Percentiles rank a stretch among this genome's conserved stretches.
Conservation (phyloP, 768 basidiomycete species). For the Tricholoma furcatifolium region DNA sequence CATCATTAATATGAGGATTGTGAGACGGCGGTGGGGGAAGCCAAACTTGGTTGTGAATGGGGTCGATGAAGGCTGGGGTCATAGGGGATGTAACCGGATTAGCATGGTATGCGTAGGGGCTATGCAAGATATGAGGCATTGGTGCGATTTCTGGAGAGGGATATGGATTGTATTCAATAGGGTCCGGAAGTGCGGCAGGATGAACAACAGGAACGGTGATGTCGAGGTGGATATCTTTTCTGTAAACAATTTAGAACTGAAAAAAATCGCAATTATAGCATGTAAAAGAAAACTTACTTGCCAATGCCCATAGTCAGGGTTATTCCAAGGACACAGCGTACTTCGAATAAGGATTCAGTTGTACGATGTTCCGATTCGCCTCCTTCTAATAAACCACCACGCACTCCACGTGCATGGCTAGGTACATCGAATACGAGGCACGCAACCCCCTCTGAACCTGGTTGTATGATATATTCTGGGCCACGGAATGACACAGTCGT, state of each 20-base stretch:
- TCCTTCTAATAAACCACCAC: constrained; percentile 61
- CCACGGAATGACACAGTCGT: constrained; percentile 71
- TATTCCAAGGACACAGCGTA: constrained; percentile 60
- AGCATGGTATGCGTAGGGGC: constrained; percentile 34
- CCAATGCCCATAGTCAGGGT: constrained; percentile 70
- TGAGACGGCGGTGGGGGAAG: constrained; percentile 37
- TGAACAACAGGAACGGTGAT: constrained; percentile 67
- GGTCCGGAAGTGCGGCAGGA: constrained; percentile 46
- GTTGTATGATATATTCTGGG: constrained; percentile 70
- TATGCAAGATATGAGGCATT: constrained; percentile 22
- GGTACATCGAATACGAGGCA: constrained; percentile 83
- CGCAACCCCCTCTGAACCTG: constrained; percentile 76
- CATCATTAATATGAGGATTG: constrained; percentile 29
- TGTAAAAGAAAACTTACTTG: constrained; percentile 42
- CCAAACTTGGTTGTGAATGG: constrained; percentile 46
- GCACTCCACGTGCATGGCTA: constrained; percentile 57
- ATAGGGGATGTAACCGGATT: constrained; percentile 37
- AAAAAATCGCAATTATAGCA: constrained; percentile 3
- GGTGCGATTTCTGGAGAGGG: constrained; percentile 19
- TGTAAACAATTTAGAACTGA: constrained; percentile 27
- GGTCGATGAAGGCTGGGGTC: constrained; percentile 37
- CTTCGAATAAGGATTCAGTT: constrained; percentile 64
- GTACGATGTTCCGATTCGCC: constrained; percentile 34
- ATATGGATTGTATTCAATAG: constrained; percentile 21
- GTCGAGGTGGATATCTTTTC: constrained; percentile 68